Conservation (phyloP, 805 yeast species). For the Wickerhamomyces subpelliculosus region DNA sequence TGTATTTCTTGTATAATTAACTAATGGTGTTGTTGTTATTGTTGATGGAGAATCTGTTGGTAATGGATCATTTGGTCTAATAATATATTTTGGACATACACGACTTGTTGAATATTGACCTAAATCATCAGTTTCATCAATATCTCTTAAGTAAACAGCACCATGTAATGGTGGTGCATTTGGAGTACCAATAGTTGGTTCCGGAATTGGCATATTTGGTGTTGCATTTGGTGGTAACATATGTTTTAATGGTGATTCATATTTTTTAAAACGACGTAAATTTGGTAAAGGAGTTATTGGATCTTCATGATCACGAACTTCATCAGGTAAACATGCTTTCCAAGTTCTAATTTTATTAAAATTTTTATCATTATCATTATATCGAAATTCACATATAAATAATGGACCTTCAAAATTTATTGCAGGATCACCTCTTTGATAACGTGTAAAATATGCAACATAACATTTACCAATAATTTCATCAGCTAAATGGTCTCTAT, state of each 20-base stretch:
- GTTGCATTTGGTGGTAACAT: conserved; percentile 70
- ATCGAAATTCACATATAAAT: conserved; percentile 91
- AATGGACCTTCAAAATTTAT: conserved; percentile 74
- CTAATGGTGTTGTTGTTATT: conserved; percentile 13
- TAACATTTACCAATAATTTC: conserved; percentile 92
- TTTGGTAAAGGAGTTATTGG: conserved; percentile 66
- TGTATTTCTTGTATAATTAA: conserved; percentile 16
- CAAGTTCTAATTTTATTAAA: conserved; percentile 96
- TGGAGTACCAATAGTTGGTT: conserved; percentile 72
- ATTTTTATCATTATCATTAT: conserved; percentile 82
- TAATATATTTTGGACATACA: conserved; percentile 35
- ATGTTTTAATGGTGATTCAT: conserved; percentile 79
- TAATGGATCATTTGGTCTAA: conserved; percentile 36
- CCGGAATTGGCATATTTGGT: conserved; percentile 69
- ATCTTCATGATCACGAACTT: conserved; percentile 79
- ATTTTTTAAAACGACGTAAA: conserved; percentile 62
- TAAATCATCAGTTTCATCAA: conserved; percentile 72
- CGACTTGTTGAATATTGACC: conserved; percentile 61
- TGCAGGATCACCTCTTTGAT: conserved; percentile 90
- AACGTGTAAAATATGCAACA: conserved; percentile 90
- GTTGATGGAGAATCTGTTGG: conserved; percentile 13
- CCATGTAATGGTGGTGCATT: conserved; percentile 95
- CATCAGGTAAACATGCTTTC: conserved; percentile 98
- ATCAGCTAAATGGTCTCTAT: conserved; percentile 84
- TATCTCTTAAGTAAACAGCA: conserved; percentile 75